A percentile compares a stretch with the other conserved stretches of the same genome.
These are phyloP conservation scores for Isabelozyma gotoi DNA, from an alignment of 805 yeast species.

Conservation along the genomic window DNA sequence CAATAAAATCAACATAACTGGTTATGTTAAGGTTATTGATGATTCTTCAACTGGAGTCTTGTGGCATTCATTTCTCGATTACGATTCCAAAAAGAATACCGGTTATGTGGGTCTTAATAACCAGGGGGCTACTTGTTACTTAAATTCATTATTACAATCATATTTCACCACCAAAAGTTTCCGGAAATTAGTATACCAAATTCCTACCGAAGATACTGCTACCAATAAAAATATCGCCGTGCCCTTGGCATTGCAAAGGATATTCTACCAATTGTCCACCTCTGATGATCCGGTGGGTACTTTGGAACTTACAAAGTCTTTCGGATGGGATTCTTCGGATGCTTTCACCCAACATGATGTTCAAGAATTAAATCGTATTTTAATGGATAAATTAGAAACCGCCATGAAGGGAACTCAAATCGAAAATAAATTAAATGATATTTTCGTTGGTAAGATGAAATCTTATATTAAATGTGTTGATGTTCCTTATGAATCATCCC, in stretches of 20 bases:
- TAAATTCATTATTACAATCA: slow-evolving; percentile 88
- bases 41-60: slow-evolving; percentile 90
- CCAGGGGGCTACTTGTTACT: slow-evolving; percentile 98
- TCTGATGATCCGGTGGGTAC: slow-evolving; percentile 81
- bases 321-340: slow-evolving; percentile 96
- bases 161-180: slow-evolving; percentile 82
- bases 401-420: slow-evolving; percentile 88
- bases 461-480: slow-evolving; percentile 89
- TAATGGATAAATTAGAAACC: slow-evolving; percentile 90
- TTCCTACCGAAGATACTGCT: slow-evolving; percentile 61
- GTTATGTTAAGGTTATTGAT: slow-evolving; percentile 69
- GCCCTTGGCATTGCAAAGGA: slow-evolving; percentile 80
- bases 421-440: slow-evolving; percentile 54
- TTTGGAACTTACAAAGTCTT: slow-evolving; percentile 79
- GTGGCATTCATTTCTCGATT: slow-evolving; percentile 85
- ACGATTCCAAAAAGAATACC: slow-evolving; percentile 82
- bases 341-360: slow-evolving; percentile 98
- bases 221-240: slow-evolving; percentile 50
- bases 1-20: slow-evolving; percentile 68
- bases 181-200: slow-evolving; percentile 81
- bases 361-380: slow-evolving; percentile 90
- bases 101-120: slow-evolving; percentile 92
- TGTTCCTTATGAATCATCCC: slow-evolving; percentile 88
- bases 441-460: slow-evolving; percentile 96
- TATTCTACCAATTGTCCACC: slow-evolving; percentile 76